phyloP scores from a whole-genome alignment of 495 filamentous ascomycete species.

The Penicillium atrosanguineum region DNA sequence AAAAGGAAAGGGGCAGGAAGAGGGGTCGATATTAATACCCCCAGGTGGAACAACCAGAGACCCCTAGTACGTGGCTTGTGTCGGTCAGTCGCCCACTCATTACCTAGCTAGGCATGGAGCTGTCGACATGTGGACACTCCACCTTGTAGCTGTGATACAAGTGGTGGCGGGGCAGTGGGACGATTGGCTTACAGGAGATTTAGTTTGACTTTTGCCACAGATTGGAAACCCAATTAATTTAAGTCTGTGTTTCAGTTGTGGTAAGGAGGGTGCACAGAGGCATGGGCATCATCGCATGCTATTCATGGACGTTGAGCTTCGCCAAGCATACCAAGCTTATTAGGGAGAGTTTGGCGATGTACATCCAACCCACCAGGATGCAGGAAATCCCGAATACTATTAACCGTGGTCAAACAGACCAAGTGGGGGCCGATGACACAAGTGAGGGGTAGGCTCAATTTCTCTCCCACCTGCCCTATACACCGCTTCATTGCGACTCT shows the following conservation, averaged over 20 bases:
- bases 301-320: background rate
- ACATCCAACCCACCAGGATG: background rate
- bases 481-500: background rate
- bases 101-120: slow-evolving; percentile 3
- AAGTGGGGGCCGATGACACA: background rate
- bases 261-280: background rate
- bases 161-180: background rate
- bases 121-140: slow-evolving; percentile 1
- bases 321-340: background rate
- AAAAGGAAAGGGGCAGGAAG: background rate
- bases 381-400: background rate
- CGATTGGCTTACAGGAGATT: slow-evolving; percentile 1
- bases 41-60: background rate
- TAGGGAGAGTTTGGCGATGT: background rate
- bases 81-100: background rate
- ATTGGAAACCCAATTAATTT: background rate
- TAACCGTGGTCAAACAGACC: background rate
- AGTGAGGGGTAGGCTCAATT: background rate
- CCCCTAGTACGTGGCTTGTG: slow-evolving; percentile 7
- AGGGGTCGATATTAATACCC: slow-evolving; percentile 6
- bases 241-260: background rate
- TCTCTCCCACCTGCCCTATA: background rate
- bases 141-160: background rate
- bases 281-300: background rate
- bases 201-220: background rate